These are phyloP conservation scores for Dactylellina cionopaga DNA, from an alignment of 2,329 filamentous ascomycete genomes.

Conservation along the genomic window DNA sequence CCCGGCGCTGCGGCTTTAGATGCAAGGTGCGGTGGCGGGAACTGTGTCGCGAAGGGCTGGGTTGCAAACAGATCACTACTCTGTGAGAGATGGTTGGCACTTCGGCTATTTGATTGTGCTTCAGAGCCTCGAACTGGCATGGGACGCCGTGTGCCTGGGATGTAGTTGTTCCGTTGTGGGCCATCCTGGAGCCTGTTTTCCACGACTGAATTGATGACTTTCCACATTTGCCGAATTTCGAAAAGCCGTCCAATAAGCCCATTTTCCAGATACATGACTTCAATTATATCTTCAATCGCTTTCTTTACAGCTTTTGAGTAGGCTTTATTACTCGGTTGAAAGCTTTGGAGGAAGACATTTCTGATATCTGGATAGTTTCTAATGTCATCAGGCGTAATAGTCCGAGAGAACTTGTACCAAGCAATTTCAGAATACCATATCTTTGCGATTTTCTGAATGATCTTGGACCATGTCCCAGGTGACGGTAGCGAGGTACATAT, in stretches of 20 bases:
- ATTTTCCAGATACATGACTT: slow-evolving; percentile 1
- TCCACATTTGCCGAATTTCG: slow-evolving; percentile 27
- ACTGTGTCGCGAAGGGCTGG: slow-evolving; percentile 33
- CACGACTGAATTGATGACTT: not conserved
- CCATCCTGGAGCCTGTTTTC: not conserved
- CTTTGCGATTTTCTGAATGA: slow-evolving; percentile 21
- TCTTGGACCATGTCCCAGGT: slow-evolving; percentile 14
- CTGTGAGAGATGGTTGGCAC: too few species aligned
- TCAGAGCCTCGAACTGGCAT: not conserved
- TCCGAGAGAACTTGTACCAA: slow-evolving; percentile 26
- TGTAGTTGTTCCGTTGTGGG: not conserved
- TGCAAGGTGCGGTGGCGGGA: not conserved
- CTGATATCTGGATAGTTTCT: not conserved
- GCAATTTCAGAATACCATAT: slow-evolving; percentile 36
- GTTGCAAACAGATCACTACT: slow-evolving; percentile 4
- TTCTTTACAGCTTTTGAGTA: not conserved
- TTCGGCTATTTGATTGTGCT: too few species aligned
- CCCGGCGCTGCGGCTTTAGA: not conserved
- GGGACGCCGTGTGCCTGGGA: slow-evolving; percentile 15
- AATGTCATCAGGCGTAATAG: not conserved
- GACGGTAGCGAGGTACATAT: slow-evolving; percentile 8
- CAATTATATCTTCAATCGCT: slow-evolving; percentile 11
- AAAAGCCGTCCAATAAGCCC: slow-evolving; percentile 10
- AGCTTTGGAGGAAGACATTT: not conserved
- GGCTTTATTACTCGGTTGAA: slow-evolving; percentile 2